These are phyloP conservation scores for Striga asiatica DNA, from an alignment of 257 asterid genomes.

Conservation along the genomic window DNA sequence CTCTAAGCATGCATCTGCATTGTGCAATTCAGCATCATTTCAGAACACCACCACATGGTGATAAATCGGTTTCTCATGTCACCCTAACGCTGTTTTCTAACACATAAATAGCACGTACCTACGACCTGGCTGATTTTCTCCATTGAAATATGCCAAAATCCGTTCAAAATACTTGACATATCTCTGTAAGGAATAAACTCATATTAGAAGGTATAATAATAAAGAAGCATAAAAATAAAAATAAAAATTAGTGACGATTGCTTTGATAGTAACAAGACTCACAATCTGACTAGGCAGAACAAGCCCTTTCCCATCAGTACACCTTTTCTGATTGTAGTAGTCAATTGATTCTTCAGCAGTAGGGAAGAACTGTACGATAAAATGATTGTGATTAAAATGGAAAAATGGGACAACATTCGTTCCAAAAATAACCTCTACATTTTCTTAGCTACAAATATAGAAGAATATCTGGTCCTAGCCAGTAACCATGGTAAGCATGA, in stretches of 20 bases:
- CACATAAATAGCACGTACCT: constrained; percentile 40
- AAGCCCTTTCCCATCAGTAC: constrained; percentile 89
- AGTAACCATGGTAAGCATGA: not conserved
- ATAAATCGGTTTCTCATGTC: constrained; percentile 5
- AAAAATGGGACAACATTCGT: not conserved
- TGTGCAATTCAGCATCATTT: constrained; percentile 10
- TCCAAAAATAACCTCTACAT: not conserved
- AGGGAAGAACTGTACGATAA: constrained; percentile 68
- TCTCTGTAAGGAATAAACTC: constrained; percentile 41
- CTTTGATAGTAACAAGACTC: constrained; percentile 22
- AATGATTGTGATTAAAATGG: constrained; percentile 15
- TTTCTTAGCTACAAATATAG: not conserved
- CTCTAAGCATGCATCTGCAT: constrained; percentile 96
- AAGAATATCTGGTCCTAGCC: too few relatives aligned
- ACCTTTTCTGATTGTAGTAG: constrained; percentile 91
- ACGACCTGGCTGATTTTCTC: constrained; percentile 96
- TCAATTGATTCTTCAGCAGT: constrained; percentile 96
- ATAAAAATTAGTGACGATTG: constrained; percentile 5
- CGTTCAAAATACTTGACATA: constrained; percentile 98
- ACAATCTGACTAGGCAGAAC: constrained; percentile 98
- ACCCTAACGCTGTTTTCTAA: not conserved
- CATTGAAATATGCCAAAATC: constrained; percentile 68
- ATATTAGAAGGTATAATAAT: not conserved
- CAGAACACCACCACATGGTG: not conserved
- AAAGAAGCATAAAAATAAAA: constrained; percentile 8